Evolutionary conservation across 768 basidiomycete genomes (phyloP).

Genomic region (Trametes cingulata): DNA sequence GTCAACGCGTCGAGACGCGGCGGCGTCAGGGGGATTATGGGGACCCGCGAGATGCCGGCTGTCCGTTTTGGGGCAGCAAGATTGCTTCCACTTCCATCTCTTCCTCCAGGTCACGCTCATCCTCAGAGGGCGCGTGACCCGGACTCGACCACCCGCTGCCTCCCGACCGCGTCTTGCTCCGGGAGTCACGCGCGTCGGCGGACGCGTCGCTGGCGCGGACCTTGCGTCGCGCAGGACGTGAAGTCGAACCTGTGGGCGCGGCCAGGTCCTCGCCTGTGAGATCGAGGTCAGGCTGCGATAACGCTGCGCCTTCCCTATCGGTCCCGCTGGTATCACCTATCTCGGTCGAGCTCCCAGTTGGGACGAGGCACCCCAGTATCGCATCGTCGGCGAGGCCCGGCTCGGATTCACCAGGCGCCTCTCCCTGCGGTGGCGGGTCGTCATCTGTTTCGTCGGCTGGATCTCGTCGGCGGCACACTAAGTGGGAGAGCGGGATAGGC

Average conservation of each 20-base stretch:
- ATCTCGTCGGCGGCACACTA: no score
- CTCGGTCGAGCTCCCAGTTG: background rate
- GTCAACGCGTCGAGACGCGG: background rate
- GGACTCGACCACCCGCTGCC: background rate
- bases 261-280: background rate
- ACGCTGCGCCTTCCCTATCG: background rate
- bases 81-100: slow-evolving; percentile 11
- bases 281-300: background rate
- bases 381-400: background rate
- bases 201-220: background rate
- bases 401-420: background rate
- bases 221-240: background rate
- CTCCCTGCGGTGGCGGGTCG: background rate
- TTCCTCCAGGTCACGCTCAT: background rate
- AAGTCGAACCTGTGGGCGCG: background rate
- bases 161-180: background rate
- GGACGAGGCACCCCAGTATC: no score
- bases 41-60: background rate
- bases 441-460: no score
- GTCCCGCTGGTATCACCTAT: background rate
- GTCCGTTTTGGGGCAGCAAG: background rate
- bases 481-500: background rate
- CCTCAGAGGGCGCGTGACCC: background rate
- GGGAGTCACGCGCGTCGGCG: background rate
- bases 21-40: background rate